phyloP scores from a whole-genome alignment of 2,329 filamentous ascomycete genomes.

The Arachnomyces sp. region DNA sequence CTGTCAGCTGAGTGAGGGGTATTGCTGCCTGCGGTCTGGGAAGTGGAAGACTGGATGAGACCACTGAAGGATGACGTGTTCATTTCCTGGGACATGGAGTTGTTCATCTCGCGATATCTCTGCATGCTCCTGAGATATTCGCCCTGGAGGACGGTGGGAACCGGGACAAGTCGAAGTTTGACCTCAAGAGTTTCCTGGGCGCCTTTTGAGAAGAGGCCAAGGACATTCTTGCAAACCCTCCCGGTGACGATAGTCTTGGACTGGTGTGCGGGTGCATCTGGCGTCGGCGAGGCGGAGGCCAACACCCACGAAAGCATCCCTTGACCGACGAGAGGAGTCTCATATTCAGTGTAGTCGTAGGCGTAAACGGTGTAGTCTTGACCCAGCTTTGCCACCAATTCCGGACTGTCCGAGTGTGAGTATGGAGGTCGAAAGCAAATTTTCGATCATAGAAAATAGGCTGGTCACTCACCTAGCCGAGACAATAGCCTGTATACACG shows the following conservation, averaged over 20 bases:
- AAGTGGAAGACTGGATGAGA: slow-evolving; percentile 64
- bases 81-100: slow-evolving; percentile 50
- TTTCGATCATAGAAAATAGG: slow-evolving; percentile 2
- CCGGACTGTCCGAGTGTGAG: slow-evolving; percentile 60
- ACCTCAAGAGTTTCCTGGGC: slow-evolving; percentile 83
- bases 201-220: slow-evolving; percentile 75
- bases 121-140: slow-evolving; percentile 55
- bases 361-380: slow-evolving; percentile 95
- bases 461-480: slow-evolving; percentile 44
- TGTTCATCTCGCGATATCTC: slow-evolving; percentile 51
- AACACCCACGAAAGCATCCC: slow-evolving; percentile 87
- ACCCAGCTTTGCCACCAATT: slow-evolving; percentile 65
- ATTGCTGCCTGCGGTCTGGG: slow-evolving; percentile 23
- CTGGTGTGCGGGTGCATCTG: slow-evolving; percentile 48
- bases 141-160: slow-evolving; percentile 56
- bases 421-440: too few species aligned
- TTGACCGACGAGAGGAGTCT: slow-evolving; percentile 87
- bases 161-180: slow-evolving; percentile 73
- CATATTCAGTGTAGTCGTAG: slow-evolving; percentile 91
- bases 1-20: slow-evolving; percentile 19
- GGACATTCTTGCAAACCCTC: slow-evolving; percentile 75
- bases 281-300: slow-evolving; percentile 49
- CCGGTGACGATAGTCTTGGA: slow-evolving; percentile 69
- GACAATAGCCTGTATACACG: slow-evolving; percentile 76
- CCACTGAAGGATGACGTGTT: slow-evolving; percentile 71